Percentiles rank a stretch among this genome's conserved stretches.
These are phyloP conservation scores for Plasmodium coatneyi DNA, from an alignment of 169 alveolate species.

Conservation along the genomic window DNA sequence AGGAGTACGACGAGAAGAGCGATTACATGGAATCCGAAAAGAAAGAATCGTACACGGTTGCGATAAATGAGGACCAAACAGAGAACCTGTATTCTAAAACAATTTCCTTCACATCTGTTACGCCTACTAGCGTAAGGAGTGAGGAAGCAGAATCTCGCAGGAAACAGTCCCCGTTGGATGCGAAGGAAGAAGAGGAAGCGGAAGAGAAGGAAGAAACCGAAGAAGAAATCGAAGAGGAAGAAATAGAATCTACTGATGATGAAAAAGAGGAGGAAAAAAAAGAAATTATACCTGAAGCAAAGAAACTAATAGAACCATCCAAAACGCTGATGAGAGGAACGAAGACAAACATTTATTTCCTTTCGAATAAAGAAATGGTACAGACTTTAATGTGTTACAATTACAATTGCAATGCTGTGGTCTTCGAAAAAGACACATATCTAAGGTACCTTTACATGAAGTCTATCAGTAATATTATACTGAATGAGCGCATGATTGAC, in stretches of 20 bases:
- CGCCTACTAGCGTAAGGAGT: background rate
- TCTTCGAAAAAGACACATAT: conserved; percentile 42
- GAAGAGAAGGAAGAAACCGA: background rate
- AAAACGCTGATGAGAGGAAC: conserved; percentile 63
- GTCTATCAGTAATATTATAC: conserved; percentile 32
- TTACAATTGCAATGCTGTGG: conserved; percentile 48
- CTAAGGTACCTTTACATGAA: conserved; percentile 48
- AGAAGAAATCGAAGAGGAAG: background rate
- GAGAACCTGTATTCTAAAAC: background rate
- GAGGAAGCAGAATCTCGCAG: background rate
- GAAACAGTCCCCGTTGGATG: background rate
- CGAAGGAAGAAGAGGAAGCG: background rate
- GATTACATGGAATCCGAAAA: background rate
- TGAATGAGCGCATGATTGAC: conserved; percentile 64
- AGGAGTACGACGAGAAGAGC: conserved; percentile 15
- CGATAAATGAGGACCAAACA: background rate
- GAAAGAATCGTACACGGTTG: background rate
- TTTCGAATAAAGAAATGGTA: conserved; percentile 48
- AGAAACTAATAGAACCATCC: conserved; percentile 40
- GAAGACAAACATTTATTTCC: conserved; percentile 43
- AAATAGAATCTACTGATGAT: background rate
- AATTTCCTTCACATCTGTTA: background rate
- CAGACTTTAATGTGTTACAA: conserved; percentile 46
- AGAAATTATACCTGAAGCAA: background rate
- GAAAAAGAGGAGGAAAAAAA: conserved; percentile 9